Evolutionary conservation across 345 rosid species (phyloP), one percentile per base, ranked within the genome.

Genomic region (Bretschneidera sinensis): DNA sequence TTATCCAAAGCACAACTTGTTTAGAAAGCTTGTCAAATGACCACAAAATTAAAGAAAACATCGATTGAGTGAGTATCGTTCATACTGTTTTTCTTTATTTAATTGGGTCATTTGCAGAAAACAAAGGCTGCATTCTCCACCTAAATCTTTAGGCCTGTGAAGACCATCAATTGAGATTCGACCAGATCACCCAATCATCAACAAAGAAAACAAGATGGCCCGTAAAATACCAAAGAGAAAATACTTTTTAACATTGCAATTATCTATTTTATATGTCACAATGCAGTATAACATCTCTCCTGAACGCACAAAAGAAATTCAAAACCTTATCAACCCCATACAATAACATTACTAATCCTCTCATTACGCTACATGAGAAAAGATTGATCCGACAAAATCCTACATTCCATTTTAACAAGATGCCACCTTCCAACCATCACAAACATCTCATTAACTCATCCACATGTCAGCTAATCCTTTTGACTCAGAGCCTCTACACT

Each of bases 311-410:
- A 61, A 53, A 61, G 53, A 25, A 39, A 56, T 17, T 9, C 17
- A 62, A 43, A 56, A 22, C 48, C 60, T 48, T 48, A 24, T 59
- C 52, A 43, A 59, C 51, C n/a, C n/a, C 35, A 43, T 33, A 68
- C 55, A 68, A 43, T 21, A 53, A 25, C 51, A 19, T 34, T n/a
- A n/a, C n/a, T 24, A 24, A 48, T 28, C 25, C 53, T 28, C 33
- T 11, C 31, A 39, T 5, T 35, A 48, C 31, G 50, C 49, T 18
- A 55, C 52, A 55, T 34, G 51, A 58, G 48, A 33, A 14, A 14
- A 14, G 31, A 60, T 16, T 17, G 15, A 34, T n/a, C 28, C 56
- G 14, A 24, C 28, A 48, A 21, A 48, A 53, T 21, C 24, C 28
- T 24, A 60, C 15, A 15, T 53, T 45, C 62, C 45, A 25, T 56